Evolutionary conservation across 2,329 filamentous ascomycete species (phyloP).

Genomic region (Aspergillus brasiliensis): DNA sequence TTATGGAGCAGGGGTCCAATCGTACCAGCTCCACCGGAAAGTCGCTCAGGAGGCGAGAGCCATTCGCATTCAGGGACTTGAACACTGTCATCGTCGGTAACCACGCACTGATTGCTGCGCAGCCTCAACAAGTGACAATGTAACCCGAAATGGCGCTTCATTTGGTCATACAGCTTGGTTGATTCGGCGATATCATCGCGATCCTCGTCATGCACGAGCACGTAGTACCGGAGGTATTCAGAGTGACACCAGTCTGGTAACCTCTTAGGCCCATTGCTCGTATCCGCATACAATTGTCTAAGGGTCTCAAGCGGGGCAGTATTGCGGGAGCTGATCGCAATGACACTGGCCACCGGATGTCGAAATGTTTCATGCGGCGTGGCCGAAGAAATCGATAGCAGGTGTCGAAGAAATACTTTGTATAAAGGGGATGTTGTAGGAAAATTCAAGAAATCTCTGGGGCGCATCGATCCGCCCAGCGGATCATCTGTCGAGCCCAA

Average conservation of each 20-base stretch:
- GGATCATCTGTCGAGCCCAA: slow-evolving; percentile 71
- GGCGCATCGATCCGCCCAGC: slow-evolving; percentile 28
- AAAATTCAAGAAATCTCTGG: slow-evolving; percentile 33
- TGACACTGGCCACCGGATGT: slow-evolving; percentile 91
- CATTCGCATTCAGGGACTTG: slow-evolving; percentile 81
- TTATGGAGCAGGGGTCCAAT: neutral
- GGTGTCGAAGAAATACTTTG: slow-evolving; percentile 76
- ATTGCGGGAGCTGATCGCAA: slow-evolving; percentile 91
- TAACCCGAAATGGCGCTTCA: slow-evolving; percentile 97
- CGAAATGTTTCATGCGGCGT: slow-evolving; percentile 89
- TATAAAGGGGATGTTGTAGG: slow-evolving; percentile 74
- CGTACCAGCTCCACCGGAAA: slow-evolving; percentile 65
- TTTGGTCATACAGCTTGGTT: slow-evolving; percentile 90
- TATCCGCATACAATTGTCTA: slow-evolving; percentile 78
- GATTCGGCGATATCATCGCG: slow-evolving; percentile 89
- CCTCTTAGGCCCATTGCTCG: slow-evolving; percentile 72
- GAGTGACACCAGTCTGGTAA: slow-evolving; percentile 85
- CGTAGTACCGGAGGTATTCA: slow-evolving; percentile 93
- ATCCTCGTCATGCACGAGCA: slow-evolving; percentile 95
- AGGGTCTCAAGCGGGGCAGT: slow-evolving; percentile 82
- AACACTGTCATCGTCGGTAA: slow-evolving; percentile 89
- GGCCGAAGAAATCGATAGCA: slow-evolving; percentile 77
- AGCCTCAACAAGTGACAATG: slow-evolving; percentile 91
- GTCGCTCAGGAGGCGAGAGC: slow-evolving; percentile 84
- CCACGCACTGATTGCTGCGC: slow-evolving; percentile 78